Base-by-base conservation (phyloP, 306 rosid genomes). In the Styphnolobium japonicum region DNA sequence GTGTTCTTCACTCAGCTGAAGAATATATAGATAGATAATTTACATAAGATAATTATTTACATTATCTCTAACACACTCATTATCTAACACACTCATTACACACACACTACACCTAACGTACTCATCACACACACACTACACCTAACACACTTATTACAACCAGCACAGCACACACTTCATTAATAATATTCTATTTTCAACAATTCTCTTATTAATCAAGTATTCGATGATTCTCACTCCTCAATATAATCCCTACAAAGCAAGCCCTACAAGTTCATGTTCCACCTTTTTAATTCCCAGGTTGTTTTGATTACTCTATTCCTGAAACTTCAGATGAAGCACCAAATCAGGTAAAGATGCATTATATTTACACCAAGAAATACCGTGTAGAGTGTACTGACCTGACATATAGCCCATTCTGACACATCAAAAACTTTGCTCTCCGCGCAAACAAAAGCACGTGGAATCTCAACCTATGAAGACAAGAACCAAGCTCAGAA, bases 401-500 rank as follows among this genome's bases (percentile, higher is more conserved):
- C 99, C 97, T 96, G 99, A 87, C 99, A 96, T 60, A 90, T 93
- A 60, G 98, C 99, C 99, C 99, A 96, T 85, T 96, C 99, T 2
- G 99, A 96, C 74, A 93, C 99, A 66, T 96, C 99, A 75, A 96
- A 96, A 76, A 96, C 88, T 82, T 93, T 93, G 88, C 98, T 90
- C 88, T 93, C 99, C 0, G 99, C 99, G 58, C 99, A 96, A 71
- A 96, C 99, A 53, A 93, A 96, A 75, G 99, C 99, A 18, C 98
- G 90, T 0, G 99, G 99, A 83, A 96, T 93, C 87, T 93, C 99
- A 81, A 91, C 83, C 99, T 96, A 63, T 49, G 21, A 87, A 68
- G 66, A 81, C 25, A 79, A 52, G 19, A 65, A 72, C 81, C 67
- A 80, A 67, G 19, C 43, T 86, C 21, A 77, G 77, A 60, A 14